These are phyloP conservation scores for Candida berthetii DNA, from an alignment of 805 yeast genomes.

Conservation along the genomic window DNA sequence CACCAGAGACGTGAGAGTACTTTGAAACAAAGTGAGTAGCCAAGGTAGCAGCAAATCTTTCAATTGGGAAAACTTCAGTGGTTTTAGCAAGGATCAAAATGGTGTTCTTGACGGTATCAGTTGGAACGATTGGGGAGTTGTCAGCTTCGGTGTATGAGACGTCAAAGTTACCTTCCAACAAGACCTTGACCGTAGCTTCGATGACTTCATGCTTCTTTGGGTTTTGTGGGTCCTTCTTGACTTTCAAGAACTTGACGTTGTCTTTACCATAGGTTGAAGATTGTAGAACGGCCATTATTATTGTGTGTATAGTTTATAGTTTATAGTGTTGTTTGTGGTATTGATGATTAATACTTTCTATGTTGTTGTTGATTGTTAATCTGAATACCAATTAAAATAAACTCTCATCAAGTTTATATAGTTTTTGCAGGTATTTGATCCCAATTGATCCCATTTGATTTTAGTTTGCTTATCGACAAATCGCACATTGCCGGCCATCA, in stretches of 20 bases:
- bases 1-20: conserved; percentile 71
- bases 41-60: conserved; percentile 79
- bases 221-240: conserved; percentile 67
- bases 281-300: conserved; percentile 21
- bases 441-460: no score
- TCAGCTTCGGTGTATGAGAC: conserved; percentile 82
- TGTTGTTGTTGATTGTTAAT: no score
- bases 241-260: conserved; percentile 88
- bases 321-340: not conserved
- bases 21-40: conserved; percentile 76
- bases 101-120: conserved; percentile 91
- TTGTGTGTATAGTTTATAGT: conserved; percentile 1
- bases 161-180: conserved; percentile 76
- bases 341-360: no score
- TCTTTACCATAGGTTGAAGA: conserved; percentile 83
- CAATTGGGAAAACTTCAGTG: conserved; percentile 85
- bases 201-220: conserved; percentile 74
- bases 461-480: no score
- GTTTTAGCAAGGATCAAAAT: conserved; percentile 77
- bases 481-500: no score
- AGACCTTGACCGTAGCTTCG: conserved; percentile 76
- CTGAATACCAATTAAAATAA: no score
- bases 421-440: no score
- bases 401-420: no score
- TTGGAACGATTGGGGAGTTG: conserved; percentile 85